Evolutionary conservation across 257 asterid genomes (phyloP), one percentile per base, ranked within the genome.

Genomic region (Solanum bukasovii): DNA sequence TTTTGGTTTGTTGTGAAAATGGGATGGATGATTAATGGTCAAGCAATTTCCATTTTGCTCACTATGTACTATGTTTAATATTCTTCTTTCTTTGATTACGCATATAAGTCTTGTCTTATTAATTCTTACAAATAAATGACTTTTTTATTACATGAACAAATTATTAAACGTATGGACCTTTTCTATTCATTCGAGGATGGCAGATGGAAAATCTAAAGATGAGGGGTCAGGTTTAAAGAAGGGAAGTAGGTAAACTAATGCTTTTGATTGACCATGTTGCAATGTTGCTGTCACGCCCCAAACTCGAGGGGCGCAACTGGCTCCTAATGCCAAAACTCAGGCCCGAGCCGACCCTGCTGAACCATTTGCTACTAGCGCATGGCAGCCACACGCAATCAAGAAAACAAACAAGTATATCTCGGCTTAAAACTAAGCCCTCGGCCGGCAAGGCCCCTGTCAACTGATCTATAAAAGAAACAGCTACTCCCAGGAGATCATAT

Each of bases 171-270:
- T 90, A 94, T 93, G 98, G 95, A 92, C 96, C 97, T 96, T 94
- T 94, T 93, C 93, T 93, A 93, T 94, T 93, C 98, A 95, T 96
- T 94, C 98, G 91, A 98, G 98, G 98, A 97, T 97, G 98, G 97
- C 98, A 95, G 98, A 96, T 97, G 98, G 98, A 96, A 96, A 92
- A 92, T 93, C 98, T 98, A 97, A 94, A 95, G 99, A 96, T 97
- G 99, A 93, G 98, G 97, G 98, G 94, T 97, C 99, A 94, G 98
- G 98, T 96, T 52, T 96, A 97, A 94, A 97, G 98, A 97, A 95
- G 95, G 99, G 98, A 96, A 97, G 99, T 97, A 96, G 99, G 99
- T 97, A 97, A 96, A 93, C 94, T 83, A 93, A 92, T 94, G 92
- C 97, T 94, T 97, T 96, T 95, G 97, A 94, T 95, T 92, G 93